Conservation (phyloP, 106 monocot genomes). For the Dendrobium chrysotoxum region DNA sequence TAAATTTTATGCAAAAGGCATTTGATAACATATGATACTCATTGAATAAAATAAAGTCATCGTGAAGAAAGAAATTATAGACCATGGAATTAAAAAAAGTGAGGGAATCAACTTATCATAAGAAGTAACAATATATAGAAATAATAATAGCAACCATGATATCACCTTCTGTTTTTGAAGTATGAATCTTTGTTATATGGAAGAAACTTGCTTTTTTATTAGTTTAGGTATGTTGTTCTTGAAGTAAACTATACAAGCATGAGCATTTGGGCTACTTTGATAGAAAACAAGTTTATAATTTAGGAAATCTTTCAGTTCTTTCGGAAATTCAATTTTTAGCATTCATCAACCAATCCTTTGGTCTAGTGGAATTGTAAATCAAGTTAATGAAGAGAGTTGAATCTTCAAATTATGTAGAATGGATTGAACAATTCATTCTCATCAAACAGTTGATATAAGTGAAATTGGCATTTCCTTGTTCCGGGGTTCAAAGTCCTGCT, state of each 20-base stretch:
- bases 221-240: not conserved
- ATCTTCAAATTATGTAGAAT: not conserved
- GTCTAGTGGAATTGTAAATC: not conserved
- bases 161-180: not conserved
- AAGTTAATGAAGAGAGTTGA: not conserved
- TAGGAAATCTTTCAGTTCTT: too few relatives aligned
- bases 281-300: not conserved
- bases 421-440: not conserved
- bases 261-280: not conserved
- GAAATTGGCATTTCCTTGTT: not conserved
- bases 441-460: not conserved
- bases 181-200: not conserved
- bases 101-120: not conserved
- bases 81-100: not conserved
- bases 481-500: not conserved
- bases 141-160: not conserved
- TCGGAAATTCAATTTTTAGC: too few relatives aligned
- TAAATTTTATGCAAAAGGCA: not conserved
- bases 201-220: not conserved
- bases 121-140: not conserved
- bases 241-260: not conserved
- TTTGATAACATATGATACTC: not conserved
- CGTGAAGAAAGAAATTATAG: not conserved
- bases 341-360: not conserved
- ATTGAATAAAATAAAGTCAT: not conserved